phyloP scores from a whole-genome alignment of 2,329 filamentous ascomycete species.

The Exophiala xenobiotica region DNA sequence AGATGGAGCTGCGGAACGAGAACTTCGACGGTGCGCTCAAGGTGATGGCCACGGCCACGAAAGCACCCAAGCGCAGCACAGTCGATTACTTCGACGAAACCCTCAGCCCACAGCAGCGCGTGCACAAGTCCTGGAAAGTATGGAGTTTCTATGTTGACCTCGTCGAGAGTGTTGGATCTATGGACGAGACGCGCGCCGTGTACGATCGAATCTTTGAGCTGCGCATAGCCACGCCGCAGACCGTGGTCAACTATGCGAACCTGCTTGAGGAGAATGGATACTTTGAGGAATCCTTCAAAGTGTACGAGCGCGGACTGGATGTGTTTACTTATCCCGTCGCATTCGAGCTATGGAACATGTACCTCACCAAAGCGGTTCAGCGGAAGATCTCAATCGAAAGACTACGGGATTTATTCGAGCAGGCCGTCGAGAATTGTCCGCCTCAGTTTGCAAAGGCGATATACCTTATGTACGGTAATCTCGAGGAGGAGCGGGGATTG shows the following conservation, averaged over 20 bases:
- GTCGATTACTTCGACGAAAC: slow-evolving; percentile 99
- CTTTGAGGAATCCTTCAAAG: slow-evolving; percentile 95
- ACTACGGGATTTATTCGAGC: slow-evolving; percentile 91
- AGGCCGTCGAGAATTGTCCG: slow-evolving; percentile 91
- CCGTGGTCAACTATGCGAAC: slow-evolving; percentile 97
- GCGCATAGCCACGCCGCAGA: slow-evolving; percentile 95
- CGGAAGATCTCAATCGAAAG: slow-evolving; percentile 94
- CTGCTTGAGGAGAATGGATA: slow-evolving; percentile 91
- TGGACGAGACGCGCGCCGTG: slow-evolving; percentile 89
- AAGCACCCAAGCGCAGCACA: slow-evolving; percentile 93
- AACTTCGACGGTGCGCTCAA: slow-evolving; percentile 93
- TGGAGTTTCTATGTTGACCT: slow-evolving; percentile 99
- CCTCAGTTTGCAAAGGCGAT: slow-evolving; percentile 94
- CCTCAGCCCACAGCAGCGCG: slow-evolving; percentile 87
- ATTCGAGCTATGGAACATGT: slow-evolving; percentile 98
- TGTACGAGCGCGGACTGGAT: slow-evolving; percentile 93
- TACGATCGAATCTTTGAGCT: slow-evolving; percentile 98
- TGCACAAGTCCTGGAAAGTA: slow-evolving; percentile 98
- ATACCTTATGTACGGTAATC: slow-evolving; percentile 96
- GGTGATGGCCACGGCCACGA: slow-evolving; percentile 96
- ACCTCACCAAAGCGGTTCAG: slow-evolving; percentile 94
- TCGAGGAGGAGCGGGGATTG: slow-evolving; percentile 92
- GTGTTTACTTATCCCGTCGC: slow-evolving; percentile 98
- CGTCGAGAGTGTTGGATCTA: slow-evolving; percentile 85
- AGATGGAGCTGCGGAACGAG: slow-evolving; percentile 93